Percentiles rank a stretch among this genome's conserved stretches.
These are phyloP conservation scores for Hanseniaspora uvarum DNA, from an alignment of 1,139 yeast species.

Conservation along the genomic window DNA sequence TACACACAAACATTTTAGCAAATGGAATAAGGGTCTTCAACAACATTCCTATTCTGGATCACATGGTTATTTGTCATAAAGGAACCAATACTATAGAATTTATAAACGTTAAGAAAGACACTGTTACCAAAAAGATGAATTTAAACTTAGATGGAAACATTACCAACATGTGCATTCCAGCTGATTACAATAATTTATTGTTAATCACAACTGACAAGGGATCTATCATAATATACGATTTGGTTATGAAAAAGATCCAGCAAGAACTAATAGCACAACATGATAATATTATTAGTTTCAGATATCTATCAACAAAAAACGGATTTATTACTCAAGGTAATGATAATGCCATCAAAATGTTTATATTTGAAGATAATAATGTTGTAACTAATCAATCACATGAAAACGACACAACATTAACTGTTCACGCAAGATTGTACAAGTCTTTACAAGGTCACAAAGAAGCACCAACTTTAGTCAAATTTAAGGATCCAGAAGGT, in stretches of 20 bases:
- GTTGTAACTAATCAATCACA: slow-evolving; percentile 34
- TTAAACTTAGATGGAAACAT: slow-evolving; percentile 46
- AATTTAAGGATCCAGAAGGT: slow-evolving; percentile 69
- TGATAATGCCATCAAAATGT: slow-evolving; percentile 81
- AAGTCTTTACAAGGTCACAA: slow-evolving; percentile 96
- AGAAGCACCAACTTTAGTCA: slow-evolving; percentile 71
- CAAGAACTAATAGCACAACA: slow-evolving; percentile 51
- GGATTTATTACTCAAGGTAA: slow-evolving; percentile 85
- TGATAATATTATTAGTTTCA: slow-evolving; percentile 73
- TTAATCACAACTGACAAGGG: slow-evolving; percentile 11
- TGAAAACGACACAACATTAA: slow-evolving; percentile 33
- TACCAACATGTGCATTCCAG: slow-evolving; percentile 12
- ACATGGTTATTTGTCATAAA: slow-evolving; percentile 70
- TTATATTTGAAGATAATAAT: slow-evolving; percentile 60
- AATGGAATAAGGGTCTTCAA: slow-evolving; percentile 46
- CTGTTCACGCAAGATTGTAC: slow-evolving; percentile 82
- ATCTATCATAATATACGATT: slow-evolving; percentile 10
- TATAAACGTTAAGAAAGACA: slow-evolving; percentile 51
- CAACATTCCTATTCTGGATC: slow-evolving; percentile 67
- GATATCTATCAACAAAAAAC: slow-evolving; percentile 85
- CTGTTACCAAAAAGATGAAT: slow-evolving; percentile 46
- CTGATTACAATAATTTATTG: slow-evolving; percentile 11
- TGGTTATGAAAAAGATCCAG: slow-evolving; percentile 23
- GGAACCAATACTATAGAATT: slow-evolving; percentile 54
- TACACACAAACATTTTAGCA: slow-evolving; percentile 37